Conservation (phyloP, 768 basidiomycete species). For the Lactarius evosmus region DNA sequence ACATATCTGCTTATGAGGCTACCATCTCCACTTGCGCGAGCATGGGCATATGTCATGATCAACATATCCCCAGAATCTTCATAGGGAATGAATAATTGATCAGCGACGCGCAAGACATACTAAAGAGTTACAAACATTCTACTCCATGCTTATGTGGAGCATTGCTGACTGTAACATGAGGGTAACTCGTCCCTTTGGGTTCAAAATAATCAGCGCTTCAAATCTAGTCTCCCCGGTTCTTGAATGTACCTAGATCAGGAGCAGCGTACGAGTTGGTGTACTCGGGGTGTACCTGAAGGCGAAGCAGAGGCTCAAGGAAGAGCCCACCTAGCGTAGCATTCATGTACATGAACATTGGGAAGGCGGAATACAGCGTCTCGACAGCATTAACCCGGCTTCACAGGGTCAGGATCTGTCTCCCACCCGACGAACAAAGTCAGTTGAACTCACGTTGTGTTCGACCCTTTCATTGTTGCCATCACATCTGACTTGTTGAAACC, state of each 20-base stretch:
- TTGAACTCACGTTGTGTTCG: slow-evolving; percentile 40
- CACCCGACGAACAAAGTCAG: background rate
- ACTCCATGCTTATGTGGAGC: slow-evolving; percentile 1
- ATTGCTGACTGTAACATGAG: slow-evolving; percentile 5
- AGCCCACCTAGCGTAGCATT: slow-evolving; percentile 46
- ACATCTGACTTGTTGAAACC: slow-evolving; percentile 50
- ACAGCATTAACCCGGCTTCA: slow-evolving; percentile 43
- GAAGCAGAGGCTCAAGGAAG: slow-evolving; percentile 29
- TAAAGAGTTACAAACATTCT: slow-evolving; percentile 9
- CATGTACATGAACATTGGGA: slow-evolving; percentile 50
- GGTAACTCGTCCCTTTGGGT: slow-evolving; percentile 2
- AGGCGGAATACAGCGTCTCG: slow-evolving; percentile 51
- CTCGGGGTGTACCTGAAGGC: slow-evolving; percentile 17
- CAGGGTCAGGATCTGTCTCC: slow-evolving; percentile 1
- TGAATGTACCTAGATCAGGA: slow-evolving; percentile 27
- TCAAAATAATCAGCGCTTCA: background rate
- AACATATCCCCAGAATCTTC: too few species aligned
- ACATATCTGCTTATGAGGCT: too few species aligned
- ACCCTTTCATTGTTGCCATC: slow-evolving; percentile 50
- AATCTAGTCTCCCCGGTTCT: too few species aligned
- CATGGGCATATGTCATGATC: too few species aligned
- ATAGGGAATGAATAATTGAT: background rate
- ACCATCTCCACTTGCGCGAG: too few species aligned
- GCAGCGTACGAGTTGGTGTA: slow-evolving; percentile 25
- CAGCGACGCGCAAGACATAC: background rate